Evolutionary conservation across 345 rosid genomes (phyloP).

Genomic region (Ceriops zippeliana): DNA sequence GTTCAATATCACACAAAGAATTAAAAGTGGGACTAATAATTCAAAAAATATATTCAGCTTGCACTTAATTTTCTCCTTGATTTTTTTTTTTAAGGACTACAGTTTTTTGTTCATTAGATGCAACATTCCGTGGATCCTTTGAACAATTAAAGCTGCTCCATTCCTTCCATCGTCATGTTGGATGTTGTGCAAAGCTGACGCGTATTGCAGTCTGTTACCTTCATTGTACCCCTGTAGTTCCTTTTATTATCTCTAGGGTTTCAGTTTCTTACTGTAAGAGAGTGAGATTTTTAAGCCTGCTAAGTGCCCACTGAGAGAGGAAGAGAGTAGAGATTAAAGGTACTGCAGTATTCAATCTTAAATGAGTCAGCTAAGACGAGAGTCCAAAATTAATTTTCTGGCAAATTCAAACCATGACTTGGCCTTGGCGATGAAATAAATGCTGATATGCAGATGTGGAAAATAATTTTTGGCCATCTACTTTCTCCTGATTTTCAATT

Average conservation of each 20-base stretch:
- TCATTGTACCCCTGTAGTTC: neutral
- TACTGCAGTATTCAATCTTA: no score
- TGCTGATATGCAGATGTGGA: neutral
- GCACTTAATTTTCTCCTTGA: neutral
- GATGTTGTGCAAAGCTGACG: conserved; percentile 29
- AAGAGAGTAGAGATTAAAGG: no score
- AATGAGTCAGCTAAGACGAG: neutral
- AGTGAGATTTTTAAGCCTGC: no score
- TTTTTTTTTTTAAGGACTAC: neutral
- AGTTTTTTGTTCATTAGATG: conserved; percentile 11
- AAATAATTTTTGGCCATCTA: neutral
- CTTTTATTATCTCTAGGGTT: conserved; percentile 3
- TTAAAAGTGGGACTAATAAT: no score
- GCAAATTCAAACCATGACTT: neutral
- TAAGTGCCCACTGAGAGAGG: no score
- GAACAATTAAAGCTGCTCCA: conserved; percentile 19
- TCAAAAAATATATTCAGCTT: conserved; percentile 2
- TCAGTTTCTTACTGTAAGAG: neutral
- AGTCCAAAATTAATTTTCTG: neutral
- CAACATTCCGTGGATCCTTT: conserved; percentile 20
- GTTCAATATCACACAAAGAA: no score
- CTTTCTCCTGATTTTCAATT: neutral
- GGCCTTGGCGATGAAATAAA: neutral
- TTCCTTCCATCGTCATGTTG: conserved; percentile 32
- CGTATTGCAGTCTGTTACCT: neutral